phyloP scores from a whole-genome alignment of 352 stramenopile genomes.

The Globisporangium canariense region DNA sequence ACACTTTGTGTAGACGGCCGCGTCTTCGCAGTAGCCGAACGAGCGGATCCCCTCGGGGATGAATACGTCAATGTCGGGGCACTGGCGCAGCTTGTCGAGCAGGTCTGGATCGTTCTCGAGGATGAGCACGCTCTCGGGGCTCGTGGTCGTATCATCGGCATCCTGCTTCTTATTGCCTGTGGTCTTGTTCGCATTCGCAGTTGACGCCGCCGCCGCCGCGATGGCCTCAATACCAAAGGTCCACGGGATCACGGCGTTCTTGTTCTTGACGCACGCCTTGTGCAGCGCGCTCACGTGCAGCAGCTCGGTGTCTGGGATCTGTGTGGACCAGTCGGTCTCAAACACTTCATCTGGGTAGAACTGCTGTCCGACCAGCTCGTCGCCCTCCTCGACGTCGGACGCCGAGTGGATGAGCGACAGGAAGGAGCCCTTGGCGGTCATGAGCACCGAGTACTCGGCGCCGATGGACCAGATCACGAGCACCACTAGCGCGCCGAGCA shows the following conservation, averaged over 20 bases:
- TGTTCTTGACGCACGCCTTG: constrained; percentile 27
- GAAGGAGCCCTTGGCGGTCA: constrained; percentile 16
- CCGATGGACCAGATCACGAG: constrained; percentile 19
- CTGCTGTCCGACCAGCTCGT: background rate
- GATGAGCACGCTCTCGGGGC: constrained; percentile 23
- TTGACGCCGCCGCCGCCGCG: constrained; percentile 8
- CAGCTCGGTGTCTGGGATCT: constrained; percentile 25
- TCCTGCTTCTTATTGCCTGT: constrained; percentile 1
- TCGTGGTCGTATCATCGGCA: constrained; percentile 2
- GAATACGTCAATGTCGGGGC: constrained; percentile 66
- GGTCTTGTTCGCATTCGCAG: background rate
- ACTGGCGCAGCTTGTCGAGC: constrained; percentile 41
- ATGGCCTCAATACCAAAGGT: constrained; percentile 16
- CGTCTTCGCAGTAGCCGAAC: constrained; percentile 71
- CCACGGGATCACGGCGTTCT: constrained; percentile 32
- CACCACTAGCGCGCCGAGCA: constrained; percentile 12
- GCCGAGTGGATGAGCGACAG: constrained; percentile 12
- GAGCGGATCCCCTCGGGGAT: constrained; percentile 38
- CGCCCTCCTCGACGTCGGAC: constrained; percentile 7
- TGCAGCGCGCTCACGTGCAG: constrained; percentile 41
- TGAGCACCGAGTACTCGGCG: constrained; percentile 18
- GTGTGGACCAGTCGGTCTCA: constrained; percentile 18
- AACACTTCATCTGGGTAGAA: constrained; percentile 16
- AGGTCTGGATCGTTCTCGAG: constrained; percentile 31
- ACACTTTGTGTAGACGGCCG: constrained; percentile 62